A percentile compares a stretch with the other conserved stretches of the same genome.
Conservation (phyloP, 441 rosid genomes). For the Aquilaria agallochum region DNA sequence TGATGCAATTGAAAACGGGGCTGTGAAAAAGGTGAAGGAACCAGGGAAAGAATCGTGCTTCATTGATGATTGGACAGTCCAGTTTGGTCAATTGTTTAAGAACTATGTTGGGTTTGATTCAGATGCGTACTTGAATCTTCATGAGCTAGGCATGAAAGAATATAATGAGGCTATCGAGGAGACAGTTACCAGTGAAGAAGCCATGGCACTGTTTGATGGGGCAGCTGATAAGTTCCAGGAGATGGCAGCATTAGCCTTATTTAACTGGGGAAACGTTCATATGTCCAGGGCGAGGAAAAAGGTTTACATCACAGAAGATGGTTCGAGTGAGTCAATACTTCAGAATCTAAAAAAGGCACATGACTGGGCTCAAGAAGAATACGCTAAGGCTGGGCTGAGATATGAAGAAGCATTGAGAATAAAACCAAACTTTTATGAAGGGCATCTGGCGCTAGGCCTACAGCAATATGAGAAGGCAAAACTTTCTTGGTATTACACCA, state of each 20-base stretch:
- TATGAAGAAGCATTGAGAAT: conserved; percentile 57
- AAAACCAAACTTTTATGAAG: conserved; percentile 59
- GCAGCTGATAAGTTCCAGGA: conserved; percentile 74
- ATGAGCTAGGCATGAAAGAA: conserved; percentile 60
- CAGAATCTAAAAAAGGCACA: conserved; percentile 40
- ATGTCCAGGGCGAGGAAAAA: conserved; percentile 61
- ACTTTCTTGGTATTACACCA: conserved; percentile 61
- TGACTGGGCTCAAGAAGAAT: conserved; percentile 44
- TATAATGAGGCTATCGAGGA: conserved; percentile 77
- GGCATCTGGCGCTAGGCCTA: conserved; percentile 49
- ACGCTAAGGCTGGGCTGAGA: conserved; percentile 36
- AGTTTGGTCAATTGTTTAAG: conserved; percentile 58
- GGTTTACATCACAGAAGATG: conserved; percentile 39
- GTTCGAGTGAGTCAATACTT: conserved; percentile 36
- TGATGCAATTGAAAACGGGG: conserved; percentile 22
- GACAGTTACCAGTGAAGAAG: conserved; percentile 62
- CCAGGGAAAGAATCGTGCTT: conserved; percentile 24
- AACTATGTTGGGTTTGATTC: conserved; percentile 52
- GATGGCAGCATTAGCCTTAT: conserved; percentile 59
- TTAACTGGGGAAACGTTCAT: conserved; percentile 67
- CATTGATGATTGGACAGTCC: conserved; percentile 62
- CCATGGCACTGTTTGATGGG: conserved; percentile 46
- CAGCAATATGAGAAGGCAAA: conserved; percentile 71
- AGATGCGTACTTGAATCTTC: conserved; percentile 50
- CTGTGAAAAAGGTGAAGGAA: conserved; percentile 17